Evolutionary conservation across 1,139 yeast genomes (phyloP).

Genomic region (Debaryomyces robertsiae): DNA sequence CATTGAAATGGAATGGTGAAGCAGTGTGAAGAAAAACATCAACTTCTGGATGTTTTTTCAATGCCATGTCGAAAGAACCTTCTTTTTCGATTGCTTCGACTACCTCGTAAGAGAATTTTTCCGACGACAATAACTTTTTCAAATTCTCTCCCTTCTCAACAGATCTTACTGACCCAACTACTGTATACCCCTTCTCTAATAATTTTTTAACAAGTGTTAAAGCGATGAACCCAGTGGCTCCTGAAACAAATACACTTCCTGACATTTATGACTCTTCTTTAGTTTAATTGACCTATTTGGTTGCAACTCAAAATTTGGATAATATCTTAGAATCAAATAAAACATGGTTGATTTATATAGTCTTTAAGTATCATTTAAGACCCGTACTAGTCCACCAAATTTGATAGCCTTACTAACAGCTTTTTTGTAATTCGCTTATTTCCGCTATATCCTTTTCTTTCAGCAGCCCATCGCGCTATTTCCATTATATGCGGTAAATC

Average conservation of each 20-base stretch:
- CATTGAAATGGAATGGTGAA: slow-evolving; percentile 34
- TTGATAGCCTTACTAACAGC: too few species aligned
- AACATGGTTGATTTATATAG: too few species aligned
- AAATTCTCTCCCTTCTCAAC: slow-evolving; percentile 34
- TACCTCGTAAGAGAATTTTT: slow-evolving; percentile 30
- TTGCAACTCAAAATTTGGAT: too few species aligned
- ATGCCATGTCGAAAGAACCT: slow-evolving; percentile 36
- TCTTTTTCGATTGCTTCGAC: slow-evolving; percentile 29
- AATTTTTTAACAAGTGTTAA: slow-evolving; percentile 29
- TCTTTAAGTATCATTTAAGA: too few species aligned
- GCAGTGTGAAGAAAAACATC: slow-evolving; percentile 35
- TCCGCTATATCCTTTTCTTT: too few species aligned
- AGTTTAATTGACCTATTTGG: too few species aligned
- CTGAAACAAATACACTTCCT: slow-evolving; percentile 34
- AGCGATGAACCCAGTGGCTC: slow-evolving; percentile 47
- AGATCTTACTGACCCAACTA: slow-evolving; percentile 41
- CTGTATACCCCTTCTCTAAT: slow-evolving; percentile 30
- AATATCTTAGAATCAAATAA: too few species aligned
- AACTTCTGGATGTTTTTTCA: slow-evolving; percentile 31
- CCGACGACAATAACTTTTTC: slow-evolving; percentile 17
- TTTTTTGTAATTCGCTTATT: too few species aligned
- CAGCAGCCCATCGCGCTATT: too few species aligned
- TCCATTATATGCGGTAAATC: too few species aligned
- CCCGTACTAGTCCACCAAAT: too few species aligned
- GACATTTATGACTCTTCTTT: too few species aligned